Conservation (phyloP, 208 protist genomes). For the Angomonas desouzai region DNA sequence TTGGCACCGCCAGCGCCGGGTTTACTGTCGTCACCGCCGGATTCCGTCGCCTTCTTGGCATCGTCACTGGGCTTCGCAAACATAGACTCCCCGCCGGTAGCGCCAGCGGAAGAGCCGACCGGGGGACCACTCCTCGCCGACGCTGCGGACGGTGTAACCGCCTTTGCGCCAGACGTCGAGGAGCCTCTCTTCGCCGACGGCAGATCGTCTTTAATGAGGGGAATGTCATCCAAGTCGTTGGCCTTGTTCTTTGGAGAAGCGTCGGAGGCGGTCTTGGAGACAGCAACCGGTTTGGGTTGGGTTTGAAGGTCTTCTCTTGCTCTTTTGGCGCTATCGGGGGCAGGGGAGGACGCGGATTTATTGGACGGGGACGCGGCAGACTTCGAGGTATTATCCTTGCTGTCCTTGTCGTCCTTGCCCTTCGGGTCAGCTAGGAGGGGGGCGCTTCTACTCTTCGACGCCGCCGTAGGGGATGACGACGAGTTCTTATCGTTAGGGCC, state of each 20-base stretch:
- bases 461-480: neutral
- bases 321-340: neutral
- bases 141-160: neutral
- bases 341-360: neutral
- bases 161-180: no score
- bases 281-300: neutral
- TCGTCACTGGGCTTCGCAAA: neutral
- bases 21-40: no score
- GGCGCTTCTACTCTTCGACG: neutral
- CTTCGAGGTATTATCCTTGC: neutral
- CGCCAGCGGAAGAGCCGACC: neutral
- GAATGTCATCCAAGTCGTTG: slow-evolving; percentile 1
- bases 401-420: no score
- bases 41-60: no score
- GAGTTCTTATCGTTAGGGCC: slow-evolving; percentile 15
- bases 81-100: neutral
- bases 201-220: neutral
- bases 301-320: neutral
- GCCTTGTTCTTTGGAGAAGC: neutral
- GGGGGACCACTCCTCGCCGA: neutral
- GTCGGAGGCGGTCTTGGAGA: neutral
- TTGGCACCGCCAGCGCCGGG: slow-evolving; percentile 1
- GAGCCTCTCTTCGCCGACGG: neutral
- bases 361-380: neutral
- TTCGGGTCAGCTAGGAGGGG: neutral